Evolutionary conservation across 2,329 filamentous ascomycete genomes (phyloP).

Genomic region (Xylaria sp.): DNA sequence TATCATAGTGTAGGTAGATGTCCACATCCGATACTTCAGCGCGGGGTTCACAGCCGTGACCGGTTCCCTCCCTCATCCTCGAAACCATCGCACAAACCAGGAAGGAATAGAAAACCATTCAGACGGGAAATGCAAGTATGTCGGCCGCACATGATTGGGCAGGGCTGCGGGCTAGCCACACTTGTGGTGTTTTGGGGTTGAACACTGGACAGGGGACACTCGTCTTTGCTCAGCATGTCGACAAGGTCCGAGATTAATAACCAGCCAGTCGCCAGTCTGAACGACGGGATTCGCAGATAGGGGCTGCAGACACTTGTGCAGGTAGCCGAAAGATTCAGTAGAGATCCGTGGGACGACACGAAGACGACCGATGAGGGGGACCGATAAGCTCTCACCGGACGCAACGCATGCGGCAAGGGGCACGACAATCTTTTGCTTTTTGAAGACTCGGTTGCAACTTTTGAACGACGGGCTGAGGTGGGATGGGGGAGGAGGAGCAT

Average conservation of each 20-base stretch:
- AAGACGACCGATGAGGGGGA: not conserved
- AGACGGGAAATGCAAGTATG: not conserved
- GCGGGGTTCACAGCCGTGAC: not conserved
- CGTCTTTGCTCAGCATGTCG: not conserved
- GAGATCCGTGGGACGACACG: not conserved
- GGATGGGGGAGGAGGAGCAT: not conserved
- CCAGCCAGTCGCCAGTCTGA: not conserved
- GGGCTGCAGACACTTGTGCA: not conserved
- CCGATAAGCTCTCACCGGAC: not conserved
- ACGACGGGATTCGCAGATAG: not conserved
- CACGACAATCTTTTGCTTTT: not conserved
- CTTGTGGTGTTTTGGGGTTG: not conserved
- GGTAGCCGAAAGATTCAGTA: not conserved
- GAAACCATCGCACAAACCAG: not conserved
- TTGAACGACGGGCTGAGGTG: not conserved
- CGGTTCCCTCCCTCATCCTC: not conserved
- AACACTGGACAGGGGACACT: not conserved
- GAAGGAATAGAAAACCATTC: no score
- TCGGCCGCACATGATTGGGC: not conserved
- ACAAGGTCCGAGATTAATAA: not conserved
- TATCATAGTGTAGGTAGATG: not conserved
- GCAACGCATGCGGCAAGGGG: not conserved
- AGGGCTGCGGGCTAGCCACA: not conserved
- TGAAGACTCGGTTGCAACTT: not conserved
- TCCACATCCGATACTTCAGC: not conserved